A percentile compares a stretch with the other conserved stretches of the same genome.
Evolutionary conservation across 2,329 filamentous ascomycete species (phyloP).

Genomic region (Ceratocystiopsis brevicomis): DNA sequence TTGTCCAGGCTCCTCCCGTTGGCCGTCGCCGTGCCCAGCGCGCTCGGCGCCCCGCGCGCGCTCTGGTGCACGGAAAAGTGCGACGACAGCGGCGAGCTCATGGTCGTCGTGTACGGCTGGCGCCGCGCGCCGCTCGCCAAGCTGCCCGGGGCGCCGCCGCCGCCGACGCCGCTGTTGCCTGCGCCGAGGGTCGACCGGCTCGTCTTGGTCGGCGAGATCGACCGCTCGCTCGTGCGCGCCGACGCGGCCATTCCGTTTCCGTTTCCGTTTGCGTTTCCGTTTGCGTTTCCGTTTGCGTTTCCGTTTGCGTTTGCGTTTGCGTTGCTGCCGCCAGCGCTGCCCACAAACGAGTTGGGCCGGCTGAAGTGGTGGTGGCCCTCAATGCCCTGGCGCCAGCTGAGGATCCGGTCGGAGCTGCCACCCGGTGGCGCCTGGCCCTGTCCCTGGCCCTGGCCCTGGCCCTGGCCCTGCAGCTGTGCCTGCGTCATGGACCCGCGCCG

Average conservation of each 20-base stretch:
- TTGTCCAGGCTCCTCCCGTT: not conserved
- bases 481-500: conserved; percentile 33
- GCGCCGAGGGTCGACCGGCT: conserved; percentile 10
- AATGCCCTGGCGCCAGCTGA: conserved; percentile 65
- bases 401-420: conserved; percentile 51
- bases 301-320: not conserved
- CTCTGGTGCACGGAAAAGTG: conserved; percentile 1
- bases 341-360: conserved; percentile 18
- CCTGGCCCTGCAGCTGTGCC: conserved; percentile 13
- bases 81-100: conserved; percentile 6
- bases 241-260: conserved; percentile 1
- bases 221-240: conserved; percentile 34
- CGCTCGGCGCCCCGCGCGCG: not conserved
- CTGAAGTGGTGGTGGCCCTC: conserved; percentile 16
- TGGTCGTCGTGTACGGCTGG: conserved; percentile 19
- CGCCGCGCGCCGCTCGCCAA: too few relatives aligned
- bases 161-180: conserved; percentile 19
- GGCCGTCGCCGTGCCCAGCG: not conserved
- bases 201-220: conserved; percentile 33
- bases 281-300: not conserved
- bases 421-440: not conserved
- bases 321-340: not conserved
- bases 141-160: too few relatives aligned
- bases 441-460: too few relatives aligned
- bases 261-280: not conserved